Base-by-base conservation (phyloP, 2,329 filamentous ascomycete species). In the Colletotrichum gigasporum region DNA sequence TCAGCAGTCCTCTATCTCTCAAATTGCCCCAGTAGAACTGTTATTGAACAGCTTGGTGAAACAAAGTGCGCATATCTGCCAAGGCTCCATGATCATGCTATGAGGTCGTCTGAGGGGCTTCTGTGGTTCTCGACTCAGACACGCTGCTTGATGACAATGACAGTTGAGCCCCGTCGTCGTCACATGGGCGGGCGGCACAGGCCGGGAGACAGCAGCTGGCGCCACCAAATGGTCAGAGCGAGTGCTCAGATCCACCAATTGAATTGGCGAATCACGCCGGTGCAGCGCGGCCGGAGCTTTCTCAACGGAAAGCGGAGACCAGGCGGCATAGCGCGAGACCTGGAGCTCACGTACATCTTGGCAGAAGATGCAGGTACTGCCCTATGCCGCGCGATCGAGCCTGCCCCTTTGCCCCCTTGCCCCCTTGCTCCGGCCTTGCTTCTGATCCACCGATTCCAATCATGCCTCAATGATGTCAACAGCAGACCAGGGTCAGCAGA, bases 381-480 rank as follows among this genome's bases (percentile, higher is more conserved):
- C 42, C 30, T 65, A 65, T 18, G 9, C 16, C n/a, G 2, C 30
- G 41, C 22, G 26, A 35, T 37, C 28, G 22, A 41, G 51, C 34
- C 47, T 47, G 30, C 28, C 34, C 59, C 9, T 48, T 42, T 26
- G 11, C 47, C 59, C 44, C 51, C 47, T 44, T 48, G 32, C 51
- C 32, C 22, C 24, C 32, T 39, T 12, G 53, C 28, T 18, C 28
- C 44, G 53, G 55, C 50, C 62, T 16, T 62, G 57, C 56, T 54
- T 48, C 35, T 35, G 57, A 54, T 62, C 62, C 48, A 55, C 56
- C 50, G 42, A 55, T 55, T 59, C 37, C 35, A 34, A 55, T 55
- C 62, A 50, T 55, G 57, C 62, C 37, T 65, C 62, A 65, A 65
- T 65, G 62, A 65, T 65, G 62, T 65, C 62, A 65, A 59, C 41